Conservation (phyloP, 768 basidiomycete genomes). For the Goffeauzyma gilvescens region DNA sequence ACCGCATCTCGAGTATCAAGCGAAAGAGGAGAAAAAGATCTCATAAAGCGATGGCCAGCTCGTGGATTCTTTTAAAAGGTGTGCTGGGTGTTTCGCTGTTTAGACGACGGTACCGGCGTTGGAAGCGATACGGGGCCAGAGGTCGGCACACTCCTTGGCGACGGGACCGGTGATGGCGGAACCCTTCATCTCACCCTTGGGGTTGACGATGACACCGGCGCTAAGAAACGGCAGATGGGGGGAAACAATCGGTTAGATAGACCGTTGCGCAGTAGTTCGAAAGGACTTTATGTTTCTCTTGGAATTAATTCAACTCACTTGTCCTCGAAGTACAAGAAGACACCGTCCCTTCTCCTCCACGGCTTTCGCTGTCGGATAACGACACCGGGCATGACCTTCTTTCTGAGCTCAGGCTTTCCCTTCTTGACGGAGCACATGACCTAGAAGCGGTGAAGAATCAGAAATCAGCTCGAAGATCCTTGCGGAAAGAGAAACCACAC, state of each 20-base stretch:
- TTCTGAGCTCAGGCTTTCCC: conserved; percentile 97
- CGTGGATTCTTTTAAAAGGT: too few relatives aligned
- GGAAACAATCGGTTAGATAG: conserved; percentile 10
- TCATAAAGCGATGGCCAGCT: too few relatives aligned
- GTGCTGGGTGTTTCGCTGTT: conserved; percentile 18
- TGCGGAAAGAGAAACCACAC: neutral
- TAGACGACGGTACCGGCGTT: conserved; percentile 97
- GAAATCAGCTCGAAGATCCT: too few relatives aligned
- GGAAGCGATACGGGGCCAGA: conserved; percentile 98
- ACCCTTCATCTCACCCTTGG: conserved; percentile 99
- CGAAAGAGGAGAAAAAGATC: too few relatives aligned
- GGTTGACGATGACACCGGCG: conserved; percentile 92
- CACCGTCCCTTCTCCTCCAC: conserved; percentile 94
- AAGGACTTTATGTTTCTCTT: conserved; percentile 1
- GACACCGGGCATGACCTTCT: conserved; percentile 98
- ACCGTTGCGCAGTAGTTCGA: conserved; percentile 28
- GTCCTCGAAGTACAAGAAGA: conserved; percentile 87
- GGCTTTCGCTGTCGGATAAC: conserved; percentile 95
- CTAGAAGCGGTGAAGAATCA: conserved; percentile 89
- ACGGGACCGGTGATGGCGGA: conserved; percentile 41
- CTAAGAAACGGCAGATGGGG: conserved; percentile 36
- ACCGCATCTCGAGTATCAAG: too few relatives aligned
- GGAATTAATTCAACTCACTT: conserved; percentile 1
- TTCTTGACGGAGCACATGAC: conserved; percentile 96
- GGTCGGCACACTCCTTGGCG: conserved; percentile 98